phyloP scores from a whole-genome alignment of 2,329 filamentous ascomycete genomes.

The Fusarium anguioides region DNA sequence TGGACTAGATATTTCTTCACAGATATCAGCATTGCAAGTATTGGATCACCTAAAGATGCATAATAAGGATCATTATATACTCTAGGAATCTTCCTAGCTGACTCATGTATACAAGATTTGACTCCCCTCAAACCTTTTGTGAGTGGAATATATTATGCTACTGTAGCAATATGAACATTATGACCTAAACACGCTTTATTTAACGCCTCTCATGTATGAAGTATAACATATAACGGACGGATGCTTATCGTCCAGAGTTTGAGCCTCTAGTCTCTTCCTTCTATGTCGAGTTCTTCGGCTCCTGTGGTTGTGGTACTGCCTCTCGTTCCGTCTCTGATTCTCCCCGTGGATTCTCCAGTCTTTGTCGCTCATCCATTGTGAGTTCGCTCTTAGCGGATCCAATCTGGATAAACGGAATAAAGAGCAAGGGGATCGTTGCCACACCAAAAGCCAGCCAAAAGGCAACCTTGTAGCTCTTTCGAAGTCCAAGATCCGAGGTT shows the following conservation, averaged over 20 bases:
- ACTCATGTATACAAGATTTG: background rate
- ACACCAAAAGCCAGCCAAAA: constrained; percentile 44
- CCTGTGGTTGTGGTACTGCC: constrained; percentile 5
- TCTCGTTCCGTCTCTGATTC: constrained; percentile 20
- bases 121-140: background rate
- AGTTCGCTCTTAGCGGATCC: constrained; percentile 45
- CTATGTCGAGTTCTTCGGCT: constrained; percentile 18
- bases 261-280: constrained; percentile 5
- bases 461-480: constrained; percentile 44
- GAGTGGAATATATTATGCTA: background rate
- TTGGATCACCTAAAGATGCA: too few relatives aligned
- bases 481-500: constrained; percentile 53
- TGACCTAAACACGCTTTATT: background rate
- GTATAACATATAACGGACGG: background rate
- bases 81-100: background rate
- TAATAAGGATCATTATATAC: background rate
- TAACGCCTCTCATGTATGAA: constrained; percentile 5
- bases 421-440: constrained; percentile 32
- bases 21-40: too few relatives aligned
- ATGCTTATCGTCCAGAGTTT: constrained; percentile 5
- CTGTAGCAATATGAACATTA: background rate
- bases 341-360: constrained; percentile 32
- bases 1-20: too few relatives aligned
- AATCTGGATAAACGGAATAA: constrained; percentile 40
- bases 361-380: constrained; percentile 41